Percentiles rank a stretch among this genome's conserved stretches.
These are phyloP conservation scores for Coemansia sp. DNA, from an alignment of 192 early-diverging fungal genomes.

Conservation along the genomic window DNA sequence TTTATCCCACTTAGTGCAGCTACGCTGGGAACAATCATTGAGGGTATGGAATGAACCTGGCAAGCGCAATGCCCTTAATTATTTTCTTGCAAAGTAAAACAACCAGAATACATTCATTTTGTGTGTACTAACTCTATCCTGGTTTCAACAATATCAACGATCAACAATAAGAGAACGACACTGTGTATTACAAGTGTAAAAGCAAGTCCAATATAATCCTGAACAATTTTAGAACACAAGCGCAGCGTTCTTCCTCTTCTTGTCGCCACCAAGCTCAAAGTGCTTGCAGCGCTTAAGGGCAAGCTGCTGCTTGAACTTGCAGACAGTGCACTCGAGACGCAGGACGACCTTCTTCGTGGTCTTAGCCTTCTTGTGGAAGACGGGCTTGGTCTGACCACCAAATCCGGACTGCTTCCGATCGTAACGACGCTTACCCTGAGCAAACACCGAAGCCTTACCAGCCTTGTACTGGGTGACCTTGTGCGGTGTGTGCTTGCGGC, in stretches of 20 bases:
- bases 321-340: constrained; percentile 96
- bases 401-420: constrained; percentile 99
- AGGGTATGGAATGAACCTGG: constrained; percentile 54
- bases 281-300: constrained; percentile 99
- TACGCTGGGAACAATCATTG: constrained; percentile 67
- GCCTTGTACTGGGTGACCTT: constrained; percentile 99
- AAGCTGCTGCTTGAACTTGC: constrained; percentile 99
- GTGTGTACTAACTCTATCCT: neutral
- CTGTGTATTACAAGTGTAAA: constrained; percentile 7
- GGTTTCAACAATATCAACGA: constrained; percentile 4
- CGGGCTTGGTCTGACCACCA: constrained; percentile 99
- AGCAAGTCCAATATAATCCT: constrained; percentile 49
- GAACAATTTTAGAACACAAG: constrained; percentile 76
- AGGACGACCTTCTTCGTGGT: constrained; percentile 99
- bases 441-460: constrained; percentile 98
- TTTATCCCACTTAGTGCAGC: constrained; percentile 63
- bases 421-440: constrained; percentile 98
- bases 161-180: constrained; percentile 2
- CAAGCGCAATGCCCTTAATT: neutral
- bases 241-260: constrained; percentile 90
- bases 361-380: constrained; percentile 99
- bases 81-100: constrained; percentile 4
- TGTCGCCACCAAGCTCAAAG: constrained; percentile 99
- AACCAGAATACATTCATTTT: neutral
- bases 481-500: constrained; percentile 99